Conservation (phyloP, 805 yeast genomes). For the Barnettozyma siamensis region DNA sequence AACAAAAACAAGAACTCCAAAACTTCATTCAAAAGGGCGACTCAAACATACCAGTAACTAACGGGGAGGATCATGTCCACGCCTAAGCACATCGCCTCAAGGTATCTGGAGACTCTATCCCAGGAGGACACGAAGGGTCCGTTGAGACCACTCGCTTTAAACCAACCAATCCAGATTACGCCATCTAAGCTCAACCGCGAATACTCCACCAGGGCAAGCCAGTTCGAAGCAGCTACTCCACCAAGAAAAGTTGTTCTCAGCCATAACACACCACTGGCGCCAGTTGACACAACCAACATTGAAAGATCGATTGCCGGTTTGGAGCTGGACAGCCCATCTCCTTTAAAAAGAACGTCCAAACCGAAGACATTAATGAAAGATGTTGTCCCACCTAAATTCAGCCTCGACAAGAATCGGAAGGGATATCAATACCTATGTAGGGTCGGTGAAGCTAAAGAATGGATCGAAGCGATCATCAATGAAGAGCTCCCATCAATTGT, state of each 20-base stretch:
- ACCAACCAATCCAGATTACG: constrained; percentile 6
- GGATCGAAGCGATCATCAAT: constrained; percentile 64
- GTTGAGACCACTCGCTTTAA: constrained; percentile 15
- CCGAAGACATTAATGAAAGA: neutral
- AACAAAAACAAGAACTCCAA: constrained; percentile 3
- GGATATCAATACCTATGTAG: constrained; percentile 79
- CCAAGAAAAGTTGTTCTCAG: constrained; percentile 1
- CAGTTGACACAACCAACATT: constrained; percentile 4
- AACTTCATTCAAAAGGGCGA: no score
- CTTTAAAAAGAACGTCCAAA: constrained; percentile 17
- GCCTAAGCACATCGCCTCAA: constrained; percentile 20
- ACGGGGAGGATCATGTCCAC: neutral
- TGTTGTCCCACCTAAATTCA: constrained; percentile 12
- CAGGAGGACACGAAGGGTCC: constrained; percentile 12
- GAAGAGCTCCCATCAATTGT: constrained; percentile 53
- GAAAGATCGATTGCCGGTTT: constrained; percentile 19
- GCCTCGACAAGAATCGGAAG: constrained; percentile 22
- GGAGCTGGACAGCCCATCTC: constrained; percentile 23
- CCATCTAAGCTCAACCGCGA: neutral
- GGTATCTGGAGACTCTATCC: constrained; percentile 23
- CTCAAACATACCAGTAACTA: no score
- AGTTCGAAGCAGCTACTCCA: constrained; percentile 3
- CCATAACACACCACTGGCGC: neutral
- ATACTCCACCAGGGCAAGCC: neutral
- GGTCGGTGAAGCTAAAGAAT: constrained; percentile 71